Evolutionary conservation across 2,329 filamentous ascomycete species (phyloP).

Genomic region (Fusarium protoensiforme): DNA sequence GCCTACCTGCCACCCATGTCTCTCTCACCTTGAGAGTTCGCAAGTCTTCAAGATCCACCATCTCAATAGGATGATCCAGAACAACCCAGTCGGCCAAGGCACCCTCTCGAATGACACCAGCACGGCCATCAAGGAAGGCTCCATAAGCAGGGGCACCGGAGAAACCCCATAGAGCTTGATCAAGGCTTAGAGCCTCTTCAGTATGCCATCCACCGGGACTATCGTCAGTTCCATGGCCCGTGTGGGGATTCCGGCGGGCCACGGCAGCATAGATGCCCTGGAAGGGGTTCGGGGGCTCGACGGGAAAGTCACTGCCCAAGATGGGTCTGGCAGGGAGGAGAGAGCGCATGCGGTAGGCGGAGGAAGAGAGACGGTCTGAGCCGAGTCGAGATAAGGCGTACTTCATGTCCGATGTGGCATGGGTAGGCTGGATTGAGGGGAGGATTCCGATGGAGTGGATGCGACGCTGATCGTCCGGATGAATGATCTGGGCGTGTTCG

Average conservation of each 20-base stretch:
- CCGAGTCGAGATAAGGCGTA: slow-evolving; percentile 73
- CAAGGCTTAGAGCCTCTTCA: slow-evolving; percentile 67
- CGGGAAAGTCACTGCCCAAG: slow-evolving; percentile 77
- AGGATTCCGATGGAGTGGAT: slow-evolving; percentile 70
- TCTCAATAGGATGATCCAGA: slow-evolving; percentile 67
- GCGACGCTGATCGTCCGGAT: slow-evolving; percentile 70
- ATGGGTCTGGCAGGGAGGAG: slow-evolving; percentile 65
- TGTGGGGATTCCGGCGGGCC: slow-evolving; percentile 68
- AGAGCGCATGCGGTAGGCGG: slow-evolving; percentile 75
- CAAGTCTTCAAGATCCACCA: slow-evolving; percentile 61
- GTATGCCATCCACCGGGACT: slow-evolving; percentile 66
- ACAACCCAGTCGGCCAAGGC: slow-evolving; percentile 78
- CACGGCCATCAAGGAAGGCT: slow-evolving; percentile 67
- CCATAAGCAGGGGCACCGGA: slow-evolving; percentile 69
- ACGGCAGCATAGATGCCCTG: slow-evolving; percentile 77
- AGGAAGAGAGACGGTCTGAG: slow-evolving; percentile 59
- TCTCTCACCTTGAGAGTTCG: slow-evolving; percentile 67
- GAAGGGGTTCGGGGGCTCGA: slow-evolving; percentile 75
- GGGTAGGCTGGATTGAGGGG: slow-evolving; percentile 77
- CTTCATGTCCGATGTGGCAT: slow-evolving; percentile 77
- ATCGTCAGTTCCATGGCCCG: slow-evolving; percentile 61
- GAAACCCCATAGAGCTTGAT: slow-evolving; percentile 72
- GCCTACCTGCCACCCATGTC: slow-evolving; percentile 74
- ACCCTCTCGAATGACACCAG: slow-evolving; percentile 68
- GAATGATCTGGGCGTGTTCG: slow-evolving; percentile 78